Evolutionary conservation across 306 rosid species (phyloP), one percentile per base, ranked within the genome.

Genomic region (Fragaria nilgerrensis): DNA sequence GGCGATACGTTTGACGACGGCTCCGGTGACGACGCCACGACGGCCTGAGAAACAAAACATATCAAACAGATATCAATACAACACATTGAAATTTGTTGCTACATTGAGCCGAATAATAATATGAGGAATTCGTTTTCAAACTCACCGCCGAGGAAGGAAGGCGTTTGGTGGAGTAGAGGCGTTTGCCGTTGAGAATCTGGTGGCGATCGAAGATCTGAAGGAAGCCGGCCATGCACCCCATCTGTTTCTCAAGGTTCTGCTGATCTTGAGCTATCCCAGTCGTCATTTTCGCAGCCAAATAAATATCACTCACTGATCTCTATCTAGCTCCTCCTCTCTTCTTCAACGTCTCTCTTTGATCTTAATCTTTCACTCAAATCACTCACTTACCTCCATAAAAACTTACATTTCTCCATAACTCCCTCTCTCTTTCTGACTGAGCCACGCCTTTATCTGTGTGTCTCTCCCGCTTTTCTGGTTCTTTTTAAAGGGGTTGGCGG

Each of bases 221-320:
- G 61, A 95, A 95, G 0, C 98, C 98, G 0, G 97, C 85, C 97
- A 95, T 95, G 96, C 98, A 95, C 5, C 98, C 98, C 90, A 92
- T 95, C 75, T 89, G 96, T 47, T 93, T 94, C n/a, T 91, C 94
- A 34, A 90, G 86, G 34, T 87, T 87, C 81, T 87, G 92, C 47
- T 95, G 92, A 37, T 95, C 97, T 19, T 88, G 86, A 23, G 83
- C 85, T 17, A 90, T 74, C 11, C 91, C 89, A 14, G 85, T 88
- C 80, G 89, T 86, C 96, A 89, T 93, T 67, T 81, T 68, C 76
- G n/a, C 43, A 27, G 65, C 39, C 67, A 75, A 70, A 80, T n/a
- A 5, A 15, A 49, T 74, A 62, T 27, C 20, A 59, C 4, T 16
- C 10, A 58, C 32, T 13, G 19, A 27, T 36, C 25, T 47, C 15